A percentile compares a stretch with the other conserved stretches of the same genome.
Conservation (phyloP, 495 filamentous ascomycete species). For the Penicillium bovifimosum region DNA sequence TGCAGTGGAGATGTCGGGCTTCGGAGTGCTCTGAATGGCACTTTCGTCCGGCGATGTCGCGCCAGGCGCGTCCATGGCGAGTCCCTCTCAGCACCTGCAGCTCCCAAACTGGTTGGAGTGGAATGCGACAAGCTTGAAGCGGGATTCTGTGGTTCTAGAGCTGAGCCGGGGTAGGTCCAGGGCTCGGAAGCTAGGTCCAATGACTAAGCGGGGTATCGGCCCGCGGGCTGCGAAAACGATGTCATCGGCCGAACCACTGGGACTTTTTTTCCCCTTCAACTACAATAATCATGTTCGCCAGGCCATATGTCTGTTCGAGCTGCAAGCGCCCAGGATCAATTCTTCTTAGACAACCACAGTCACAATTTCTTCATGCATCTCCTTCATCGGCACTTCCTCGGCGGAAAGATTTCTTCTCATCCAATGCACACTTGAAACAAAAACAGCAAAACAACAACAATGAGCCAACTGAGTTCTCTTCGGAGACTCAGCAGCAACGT, state of each 20-base stretch:
- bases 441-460: slow-evolving; percentile 24
- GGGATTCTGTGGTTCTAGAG: slow-evolving; percentile 13
- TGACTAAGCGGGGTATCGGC: slow-evolving; percentile 25
- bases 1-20: slow-evolving; percentile 15
- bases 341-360: slow-evolving; percentile 22
- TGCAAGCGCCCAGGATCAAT: slow-evolving; percentile 25
- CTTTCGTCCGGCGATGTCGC: slow-evolving; percentile 29
- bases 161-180: slow-evolving; percentile 21
- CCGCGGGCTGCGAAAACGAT: slow-evolving; percentile 9
- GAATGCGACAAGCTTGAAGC: slow-evolving; percentile 19
- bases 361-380: slow-evolving; percentile 39
- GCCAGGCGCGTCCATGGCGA: slow-evolving; percentile 44
- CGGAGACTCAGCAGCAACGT: slow-evolving; percentile 36
- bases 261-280: neutral
- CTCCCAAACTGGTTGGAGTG: slow-evolving; percentile 17
- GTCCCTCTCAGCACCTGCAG: slow-evolving; percentile 29
- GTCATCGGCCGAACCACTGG: slow-evolving; percentile 8
- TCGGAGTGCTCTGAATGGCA: slow-evolving; percentile 15
- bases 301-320: slow-evolving; percentile 29
- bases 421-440: slow-evolving; percentile 39
- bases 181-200: slow-evolving; percentile 5
- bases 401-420: slow-evolving; percentile 48
- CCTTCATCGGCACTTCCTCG: slow-evolving; percentile 28
- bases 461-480: slow-evolving; percentile 11
- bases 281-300: slow-evolving; percentile 32